These are phyloP conservation scores for Ustilago bromivora DNA, from an alignment of 1,284 basidiomycete species.

Conservation along the genomic window DNA sequence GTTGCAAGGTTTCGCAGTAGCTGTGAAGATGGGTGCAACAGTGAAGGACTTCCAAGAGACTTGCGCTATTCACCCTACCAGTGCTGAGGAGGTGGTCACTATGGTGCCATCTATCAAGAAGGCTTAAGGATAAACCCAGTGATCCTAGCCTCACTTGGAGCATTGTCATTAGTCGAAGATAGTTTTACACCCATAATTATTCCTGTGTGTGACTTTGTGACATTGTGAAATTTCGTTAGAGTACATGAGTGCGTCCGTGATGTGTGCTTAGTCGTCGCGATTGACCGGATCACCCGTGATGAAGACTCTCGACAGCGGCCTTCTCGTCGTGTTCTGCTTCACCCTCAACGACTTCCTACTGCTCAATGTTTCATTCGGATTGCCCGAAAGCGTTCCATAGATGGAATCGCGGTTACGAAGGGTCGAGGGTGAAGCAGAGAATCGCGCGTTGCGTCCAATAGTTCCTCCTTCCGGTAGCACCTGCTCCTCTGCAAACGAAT, in stretches of 20 bases:
- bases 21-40: conserved; percentile 88
- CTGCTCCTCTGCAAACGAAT: conserved; percentile 1
- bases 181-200: background rate
- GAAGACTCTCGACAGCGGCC: conserved; percentile 50
- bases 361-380: conserved; percentile 43
- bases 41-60: conserved; percentile 68
- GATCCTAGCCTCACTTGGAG: too few species aligned
- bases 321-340: conserved; percentile 6
- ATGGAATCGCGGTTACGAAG: conserved; percentile 16
- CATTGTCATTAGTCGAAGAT: too few species aligned
- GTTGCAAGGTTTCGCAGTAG: conserved; percentile 92
- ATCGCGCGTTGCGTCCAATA: conserved; percentile 23
- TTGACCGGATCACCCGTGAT: conserved; percentile 47
- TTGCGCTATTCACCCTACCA: conserved; percentile 68
- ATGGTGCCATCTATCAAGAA: conserved; percentile 48
- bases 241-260: background rate
- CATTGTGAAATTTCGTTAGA: background rate
- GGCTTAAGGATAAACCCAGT: conserved; percentile 5
- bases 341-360: conserved; percentile 29
- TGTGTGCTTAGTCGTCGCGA: conserved; percentile 21
- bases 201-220: background rate
- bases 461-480: conserved; percentile 12
- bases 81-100: conserved; percentile 65
- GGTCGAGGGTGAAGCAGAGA: conserved; percentile 7
- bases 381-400: conserved; percentile 26